A percentile compares a stretch with the other conserved stretches of the same genome.
These are phyloP conservation scores for Euphorbia pulcherrima DNA, from an alignment of 345 rosid genomes.

Conservation along the genomic window DNA sequence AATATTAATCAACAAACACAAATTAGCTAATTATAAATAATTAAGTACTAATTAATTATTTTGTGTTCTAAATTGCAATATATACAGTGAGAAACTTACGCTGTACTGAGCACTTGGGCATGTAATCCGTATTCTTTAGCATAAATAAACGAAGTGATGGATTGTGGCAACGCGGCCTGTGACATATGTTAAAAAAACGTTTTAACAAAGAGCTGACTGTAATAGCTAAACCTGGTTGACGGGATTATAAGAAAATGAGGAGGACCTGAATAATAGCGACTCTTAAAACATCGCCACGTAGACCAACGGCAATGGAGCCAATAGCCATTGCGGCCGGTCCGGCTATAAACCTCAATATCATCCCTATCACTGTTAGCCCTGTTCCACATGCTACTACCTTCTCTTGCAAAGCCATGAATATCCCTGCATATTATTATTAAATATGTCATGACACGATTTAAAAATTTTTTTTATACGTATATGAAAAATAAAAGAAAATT, in stretches of 20 bases:
- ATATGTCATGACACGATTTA: too few species aligned
- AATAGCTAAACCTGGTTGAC: too few species aligned
- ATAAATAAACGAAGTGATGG: slow-evolving; percentile 66
- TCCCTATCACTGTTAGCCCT: slow-evolving; percentile 44
- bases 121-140: slow-evolving; percentile 77
- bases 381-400: slow-evolving; percentile 72
- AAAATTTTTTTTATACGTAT: too few species aligned
- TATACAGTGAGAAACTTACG: slow-evolving; percentile 41
- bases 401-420: slow-evolving; percentile 78
- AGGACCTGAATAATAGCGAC: slow-evolving; percentile 67
- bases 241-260: too few species aligned
- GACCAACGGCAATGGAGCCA: slow-evolving; percentile 55
- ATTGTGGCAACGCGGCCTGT: slow-evolving; percentile 77
- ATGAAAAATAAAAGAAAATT: too few species aligned
- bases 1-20: not conserved
- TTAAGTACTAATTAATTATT: not conserved
- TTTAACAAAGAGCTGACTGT: not conserved
- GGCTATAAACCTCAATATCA: slow-evolving; percentile 60
- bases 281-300: slow-evolving; percentile 65
- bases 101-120: slow-evolving; percentile 76
- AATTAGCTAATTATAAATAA: not conserved
- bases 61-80: too few species aligned
- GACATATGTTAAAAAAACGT: not conserved
- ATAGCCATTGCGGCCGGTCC: slow-evolving; percentile 79
- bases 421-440: slow-evolving; percentile 59